These are phyloP conservation scores for Calocybe gangraenosa DNA, from an alignment of 768 basidiomycete genomes.

Conservation along the genomic window DNA sequence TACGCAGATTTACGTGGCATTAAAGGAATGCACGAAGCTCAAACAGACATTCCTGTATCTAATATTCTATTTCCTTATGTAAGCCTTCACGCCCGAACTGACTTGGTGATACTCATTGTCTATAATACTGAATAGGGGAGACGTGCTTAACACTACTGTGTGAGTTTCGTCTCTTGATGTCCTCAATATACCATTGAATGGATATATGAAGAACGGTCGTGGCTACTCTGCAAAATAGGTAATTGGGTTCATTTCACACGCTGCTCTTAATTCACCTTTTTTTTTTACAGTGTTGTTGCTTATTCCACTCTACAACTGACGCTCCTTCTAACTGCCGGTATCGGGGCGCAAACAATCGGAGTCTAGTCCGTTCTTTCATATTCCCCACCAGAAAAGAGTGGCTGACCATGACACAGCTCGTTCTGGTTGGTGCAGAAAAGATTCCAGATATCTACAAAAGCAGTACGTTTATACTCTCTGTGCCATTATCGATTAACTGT, in stretches of 20 bases:
- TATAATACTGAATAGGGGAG: constrained; percentile 68
- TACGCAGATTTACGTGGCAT: constrained; percentile 59
- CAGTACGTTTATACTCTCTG: constrained; percentile 27
- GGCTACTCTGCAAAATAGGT: constrained; percentile 70
- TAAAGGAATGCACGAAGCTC: constrained; percentile 59
- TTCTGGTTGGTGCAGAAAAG: constrained; percentile 71
- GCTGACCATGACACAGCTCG: constrained; percentile 28
- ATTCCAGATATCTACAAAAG: constrained; percentile 60
- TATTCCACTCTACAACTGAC: constrained; percentile 74
- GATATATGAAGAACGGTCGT: constrained; percentile 54
- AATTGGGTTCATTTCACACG: background rate
- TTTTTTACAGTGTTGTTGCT: constrained; percentile 47
- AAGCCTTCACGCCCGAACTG: constrained; percentile 19
- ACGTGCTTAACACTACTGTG: constrained; percentile 75
- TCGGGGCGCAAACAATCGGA: constrained; percentile 59
- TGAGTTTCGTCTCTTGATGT: constrained; percentile 20
- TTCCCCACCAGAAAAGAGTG: background rate
- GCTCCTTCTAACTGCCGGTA: constrained; percentile 61
- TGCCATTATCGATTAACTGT: background rate
- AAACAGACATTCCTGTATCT: constrained; percentile 76
- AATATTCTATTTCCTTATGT: constrained; percentile 76
- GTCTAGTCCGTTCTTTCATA: constrained; percentile 50
- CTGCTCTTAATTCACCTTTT: background rate
- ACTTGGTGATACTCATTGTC: background rate
- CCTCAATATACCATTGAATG: background rate